Base-by-base conservation (phyloP, 129 eudicot species). In the Arctium minus region DNA sequence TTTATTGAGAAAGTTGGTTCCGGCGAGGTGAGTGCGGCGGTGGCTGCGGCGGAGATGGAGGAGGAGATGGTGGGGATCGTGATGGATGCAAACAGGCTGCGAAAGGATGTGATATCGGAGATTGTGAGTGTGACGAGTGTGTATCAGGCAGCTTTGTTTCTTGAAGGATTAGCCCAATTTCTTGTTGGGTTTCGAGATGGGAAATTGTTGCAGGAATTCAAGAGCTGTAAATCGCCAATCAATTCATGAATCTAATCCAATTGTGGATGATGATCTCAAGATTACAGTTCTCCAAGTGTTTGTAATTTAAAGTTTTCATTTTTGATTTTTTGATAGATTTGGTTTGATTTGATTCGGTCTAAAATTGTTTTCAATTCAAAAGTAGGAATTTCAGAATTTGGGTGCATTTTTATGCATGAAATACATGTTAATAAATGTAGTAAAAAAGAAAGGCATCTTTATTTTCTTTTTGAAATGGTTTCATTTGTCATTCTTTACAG, bases 91-190 rank as follows among this genome's bases (percentile, higher is more conserved):
- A 95, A 95, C 82, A 78, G 99, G 86, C 27, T 93, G 48, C 39
- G 99, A 83, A 90, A 86, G 50, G 91, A 93, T 83, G 97, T 91
- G 64, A 89, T 96, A 72, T 83, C 90, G 0, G 99, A 96, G 78
- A 92, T 91, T 64, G 82, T 93, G 83, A 88, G 89, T 62, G 92
- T 85, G 3, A 85, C 94, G 11, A 84, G 75, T 86, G 94, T 91
- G 86, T 86, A 95, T 85, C 97, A 95, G 84, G 97, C 85, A 18
- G 99, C 94, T 15, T 27, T 91, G 89, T 93, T 91, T 89, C 91
- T 91, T 83, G 91, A 95, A 87, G 91, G 87, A 12, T 83, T 95
- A 12, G 93, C 97, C 81, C 91, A 91, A 85, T 93, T 95, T 86
- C 88, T 93, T 84, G 94, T 93, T 83, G 99, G 99, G 86, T 86